Conservation (phyloP, 345 rosid species). For the Syzygium oleosum region DNA sequence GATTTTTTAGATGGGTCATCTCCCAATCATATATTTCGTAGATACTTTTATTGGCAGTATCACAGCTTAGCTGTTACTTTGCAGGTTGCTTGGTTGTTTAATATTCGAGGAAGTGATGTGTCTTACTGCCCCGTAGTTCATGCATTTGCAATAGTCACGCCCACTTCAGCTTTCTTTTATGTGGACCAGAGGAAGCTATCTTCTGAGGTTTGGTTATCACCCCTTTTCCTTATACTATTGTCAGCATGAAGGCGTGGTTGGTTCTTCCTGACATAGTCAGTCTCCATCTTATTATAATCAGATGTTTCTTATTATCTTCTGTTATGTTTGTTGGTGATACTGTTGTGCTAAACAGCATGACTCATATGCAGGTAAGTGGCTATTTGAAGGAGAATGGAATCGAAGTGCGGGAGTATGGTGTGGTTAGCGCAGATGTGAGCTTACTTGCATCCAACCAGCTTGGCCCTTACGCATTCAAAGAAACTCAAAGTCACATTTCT, state of each 20-base stretch:
- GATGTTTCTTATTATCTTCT: not conserved
- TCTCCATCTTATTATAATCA: not conserved
- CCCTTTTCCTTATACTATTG: not conserved
- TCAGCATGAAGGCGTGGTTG: not conserved
- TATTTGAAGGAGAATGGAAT: conserved; percentile 47
- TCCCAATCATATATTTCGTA: not conserved
- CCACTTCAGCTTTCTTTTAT: conserved; percentile 63
- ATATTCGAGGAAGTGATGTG: conserved; percentile 89
- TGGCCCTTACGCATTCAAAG: conserved; percentile 14
- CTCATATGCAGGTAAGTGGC: conserved; percentile 32
- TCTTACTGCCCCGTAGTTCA: conserved; percentile 91
- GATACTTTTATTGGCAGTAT: not conserved
- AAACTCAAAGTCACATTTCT: not conserved
- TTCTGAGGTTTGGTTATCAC: conserved; percentile 32
- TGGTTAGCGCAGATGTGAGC: conserved; percentile 58
- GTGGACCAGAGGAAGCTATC: conserved; percentile 75
- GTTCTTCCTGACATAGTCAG: not conserved
- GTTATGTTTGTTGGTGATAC: not conserved
- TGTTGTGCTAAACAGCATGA: not conserved
- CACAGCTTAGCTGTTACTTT: conserved; percentile 5
- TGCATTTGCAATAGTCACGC: conserved; percentile 80
- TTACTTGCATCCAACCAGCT: conserved; percentile 62
- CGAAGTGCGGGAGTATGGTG: conserved; percentile 62
- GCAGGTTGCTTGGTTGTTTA: conserved; percentile 98
- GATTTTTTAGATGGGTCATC: not conserved